A percentile compares a stretch with the other conserved stretches of the same genome.
Evolutionary conservation across 2,329 filamentous ascomycete species (phyloP).

Genomic region (Penicillium rolfsii): DNA sequence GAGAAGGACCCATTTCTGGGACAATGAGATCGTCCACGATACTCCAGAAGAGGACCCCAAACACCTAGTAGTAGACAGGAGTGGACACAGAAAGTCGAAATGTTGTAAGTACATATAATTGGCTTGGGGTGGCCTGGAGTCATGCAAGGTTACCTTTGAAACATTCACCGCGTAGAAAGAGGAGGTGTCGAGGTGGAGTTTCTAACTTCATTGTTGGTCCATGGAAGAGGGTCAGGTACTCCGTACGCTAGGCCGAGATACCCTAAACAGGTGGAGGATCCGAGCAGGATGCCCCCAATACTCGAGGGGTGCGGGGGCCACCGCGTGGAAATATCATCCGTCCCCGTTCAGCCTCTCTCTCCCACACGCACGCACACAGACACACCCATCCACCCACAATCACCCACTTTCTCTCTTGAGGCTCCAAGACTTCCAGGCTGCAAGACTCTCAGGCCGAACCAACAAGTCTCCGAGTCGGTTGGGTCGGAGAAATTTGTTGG

Average conservation of each 20-base stretch:
- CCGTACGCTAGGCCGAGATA: neutral
- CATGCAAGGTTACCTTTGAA: neutral
- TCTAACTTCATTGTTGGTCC: neutral
- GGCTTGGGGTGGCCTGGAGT: neutral
- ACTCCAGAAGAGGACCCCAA: neutral
- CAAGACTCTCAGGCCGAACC: neutral
- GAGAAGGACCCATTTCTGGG: neutral
- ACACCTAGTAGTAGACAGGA: neutral
- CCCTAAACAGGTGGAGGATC: neutral
- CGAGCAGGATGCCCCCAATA: neutral
- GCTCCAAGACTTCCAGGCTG: too few relatives aligned
- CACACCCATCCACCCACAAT: too few relatives aligned
- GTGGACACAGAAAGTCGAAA: neutral
- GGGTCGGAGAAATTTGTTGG: neutral
- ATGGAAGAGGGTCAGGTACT: neutral
- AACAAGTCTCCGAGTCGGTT: neutral
- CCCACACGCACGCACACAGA: too few relatives aligned
- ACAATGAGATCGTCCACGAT: neutral
- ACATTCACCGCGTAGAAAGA: neutral
- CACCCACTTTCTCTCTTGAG: too few relatives aligned
- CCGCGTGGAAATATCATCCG: slow-evolving; percentile 1
- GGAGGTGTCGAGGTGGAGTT: neutral
- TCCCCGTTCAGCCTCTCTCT: neutral
- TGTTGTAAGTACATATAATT: neutral
- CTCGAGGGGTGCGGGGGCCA: neutral